Evolutionary conservation across 1,284 basidiomycete genomes (phyloP), one percentile per base, ranked within the genome.

Genomic region (Meira miltonrushii): DNA sequence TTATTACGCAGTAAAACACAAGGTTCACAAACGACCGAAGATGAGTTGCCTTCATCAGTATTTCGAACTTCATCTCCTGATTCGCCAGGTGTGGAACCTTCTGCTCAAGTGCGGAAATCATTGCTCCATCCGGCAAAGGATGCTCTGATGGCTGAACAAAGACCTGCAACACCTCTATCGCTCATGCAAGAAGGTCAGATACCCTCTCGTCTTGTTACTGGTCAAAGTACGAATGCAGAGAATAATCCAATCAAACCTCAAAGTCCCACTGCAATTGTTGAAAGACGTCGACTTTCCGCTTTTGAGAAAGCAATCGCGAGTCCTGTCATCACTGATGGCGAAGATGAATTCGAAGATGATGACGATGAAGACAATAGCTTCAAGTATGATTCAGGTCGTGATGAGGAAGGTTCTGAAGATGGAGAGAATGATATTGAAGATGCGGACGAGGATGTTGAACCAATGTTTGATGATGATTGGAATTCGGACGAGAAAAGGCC

Each of bases 281-380:
- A n/a, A n/a, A n/a, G n/a, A n/a, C n/a, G 8, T 33, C 28, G 3
- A 33, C 28, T 33, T 33, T n/a, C n/a, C n/a, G n/a, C n/a, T n/a
- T 33, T 33, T 33, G 28, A 33, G 8, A 33, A 33, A 4, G 28
- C 28, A 33, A 33, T 33, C 8, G 28, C 28, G 28, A 33, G 28
- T 8, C 28, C 28, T 4, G 28, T 33, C 8, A 33, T 33, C 28
- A 33, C 28, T 33, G 28, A 33, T 33, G 28, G 28, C 8, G 28
- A 33, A 8, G 28, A 33, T 33, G 28, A 33, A 33, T 33, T 21
- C 23, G 46, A 48, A 48, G 50, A 53, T 13, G 50, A 39, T 15
- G 59, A 50, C 39, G 33, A 50, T 19, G 19, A 59, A 28, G 59
- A 61, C 17, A 37, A 48, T 15, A 55, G 56, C 40, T 58, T 44